Evolutionary conservation across 176 grass and related monocot genomes (phyloP).

Genomic region (barley (Hordeum vulgare)): DNA sequence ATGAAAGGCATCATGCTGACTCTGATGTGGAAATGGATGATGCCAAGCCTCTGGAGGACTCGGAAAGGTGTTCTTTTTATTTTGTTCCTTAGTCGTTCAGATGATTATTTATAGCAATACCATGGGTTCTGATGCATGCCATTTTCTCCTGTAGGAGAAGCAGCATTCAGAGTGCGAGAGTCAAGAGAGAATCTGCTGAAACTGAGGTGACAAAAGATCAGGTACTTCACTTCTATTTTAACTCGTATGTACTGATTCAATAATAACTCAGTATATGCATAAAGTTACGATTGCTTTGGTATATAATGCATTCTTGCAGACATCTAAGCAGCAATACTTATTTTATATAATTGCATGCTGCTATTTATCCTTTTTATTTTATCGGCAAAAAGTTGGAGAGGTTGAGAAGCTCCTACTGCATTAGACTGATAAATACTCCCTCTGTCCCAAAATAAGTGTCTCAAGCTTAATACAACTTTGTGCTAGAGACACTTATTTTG

Average conservation of each 20-base stretch:
- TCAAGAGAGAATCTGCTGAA: slow-evolving; percentile 75
- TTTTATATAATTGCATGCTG: not conserved
- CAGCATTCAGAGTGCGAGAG: slow-evolving; percentile 41
- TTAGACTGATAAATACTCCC: not conserved
- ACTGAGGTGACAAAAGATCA: slow-evolving; percentile 28
- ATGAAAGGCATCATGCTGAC: slow-evolving; percentile 59
- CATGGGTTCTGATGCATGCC: not conserved
- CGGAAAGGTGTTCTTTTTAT: slow-evolving; percentile 44
- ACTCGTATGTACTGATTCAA: slow-evolving; percentile 5
- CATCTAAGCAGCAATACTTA: not conserved
- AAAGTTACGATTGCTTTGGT: not conserved
- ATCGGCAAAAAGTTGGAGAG: not conserved
- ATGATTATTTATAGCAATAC: not conserved
- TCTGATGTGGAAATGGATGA: slow-evolving; percentile 75
- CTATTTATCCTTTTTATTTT: not conserved
- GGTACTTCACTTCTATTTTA: slow-evolving; percentile 35
- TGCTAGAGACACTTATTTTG: too few species aligned
- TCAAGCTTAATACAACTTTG: too few species aligned
- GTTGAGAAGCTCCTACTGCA: not conserved
- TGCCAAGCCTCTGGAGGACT: slow-evolving; percentile 49
- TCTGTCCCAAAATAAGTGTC: too few species aligned
- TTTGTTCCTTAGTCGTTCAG: not conserved
- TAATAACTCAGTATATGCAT: not conserved
- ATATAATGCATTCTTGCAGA: not conserved
- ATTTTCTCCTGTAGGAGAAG: slow-evolving; percentile 46